phyloP scores from a whole-genome alignment of 768 basidiomycete genomes.

The Suillus bovinus region DNA sequence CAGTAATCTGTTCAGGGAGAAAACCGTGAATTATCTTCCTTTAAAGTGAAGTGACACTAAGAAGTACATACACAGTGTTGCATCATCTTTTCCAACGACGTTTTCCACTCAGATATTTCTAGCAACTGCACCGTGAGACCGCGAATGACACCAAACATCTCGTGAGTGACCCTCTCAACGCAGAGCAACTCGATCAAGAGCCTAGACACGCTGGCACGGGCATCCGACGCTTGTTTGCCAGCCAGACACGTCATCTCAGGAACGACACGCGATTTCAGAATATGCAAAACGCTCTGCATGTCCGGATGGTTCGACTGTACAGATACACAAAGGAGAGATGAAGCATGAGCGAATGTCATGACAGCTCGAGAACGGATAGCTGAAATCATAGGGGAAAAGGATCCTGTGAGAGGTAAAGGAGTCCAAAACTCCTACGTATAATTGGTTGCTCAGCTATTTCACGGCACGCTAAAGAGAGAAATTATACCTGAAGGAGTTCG shows the following conservation, averaged over 20 bases:
- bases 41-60: not conserved
- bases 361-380: conserved; percentile 52
- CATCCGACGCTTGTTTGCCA: conserved; percentile 33
- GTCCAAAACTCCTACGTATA: conserved; percentile 7
- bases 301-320: conserved; percentile 16
- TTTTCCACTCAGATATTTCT: conserved; percentile 42
- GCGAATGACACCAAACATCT: conserved; percentile 33
- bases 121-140: conserved; percentile 42
- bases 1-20: conserved; percentile 33
- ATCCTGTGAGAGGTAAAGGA: not conserved
- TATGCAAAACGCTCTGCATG: conserved; percentile 32
- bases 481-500: conserved; percentile 47
- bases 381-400: conserved; percentile 40
- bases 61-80: conserved; percentile 40
- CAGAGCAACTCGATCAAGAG: conserved; percentile 44
- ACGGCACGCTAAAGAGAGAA: not conserved
- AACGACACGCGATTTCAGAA: conserved; percentile 48
- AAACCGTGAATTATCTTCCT: not conserved
- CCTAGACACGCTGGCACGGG: conserved; percentile 40
- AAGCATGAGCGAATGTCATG: conserved; percentile 36
- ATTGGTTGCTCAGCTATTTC: not conserved
- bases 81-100: conserved; percentile 40
- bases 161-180: conserved; percentile 26
- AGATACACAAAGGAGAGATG: not conserved
- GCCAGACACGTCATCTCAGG: conserved; percentile 47